Percentiles rank a stretch among this genome's conserved stretches.
These are phyloP conservation scores for Zygoascus hellenicus DNA, from an alignment of 1,139 yeast species.

Conservation along the genomic window DNA sequence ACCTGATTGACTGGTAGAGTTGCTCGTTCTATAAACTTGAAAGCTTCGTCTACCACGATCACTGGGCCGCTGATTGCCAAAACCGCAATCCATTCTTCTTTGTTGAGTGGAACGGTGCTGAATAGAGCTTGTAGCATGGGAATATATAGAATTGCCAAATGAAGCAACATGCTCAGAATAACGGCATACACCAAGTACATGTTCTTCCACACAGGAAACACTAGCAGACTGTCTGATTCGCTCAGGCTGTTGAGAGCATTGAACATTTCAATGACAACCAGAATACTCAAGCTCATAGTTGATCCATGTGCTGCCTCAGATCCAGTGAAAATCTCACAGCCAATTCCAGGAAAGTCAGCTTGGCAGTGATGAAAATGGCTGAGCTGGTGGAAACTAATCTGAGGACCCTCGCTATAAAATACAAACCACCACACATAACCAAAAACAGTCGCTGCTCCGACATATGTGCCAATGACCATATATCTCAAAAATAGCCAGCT, in stretches of 20 bases:
- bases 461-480: slow-evolving; percentile 37
- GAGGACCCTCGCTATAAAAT: slow-evolving; percentile 34
- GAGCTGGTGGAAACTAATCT: slow-evolving; percentile 31
- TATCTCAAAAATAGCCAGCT: slow-evolving; percentile 37
- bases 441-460: slow-evolving; percentile 39
- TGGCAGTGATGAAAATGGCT: slow-evolving; percentile 37
- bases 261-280: slow-evolving; percentile 40
- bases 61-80: slow-evolving; percentile 35
- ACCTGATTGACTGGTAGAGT: neutral
- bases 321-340: slow-evolving; percentile 33
- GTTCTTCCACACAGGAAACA: slow-evolving; percentile 38
- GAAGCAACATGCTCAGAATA: slow-evolving; percentile 33
- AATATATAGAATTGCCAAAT: slow-evolving; percentile 32
- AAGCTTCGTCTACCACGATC: slow-evolving; percentile 35
- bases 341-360: slow-evolving; percentile 31
- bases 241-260: slow-evolving; percentile 39
- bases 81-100: slow-evolving; percentile 37
- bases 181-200: slow-evolving; percentile 36
- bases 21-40: slow-evolving; percentile 33
- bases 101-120: slow-evolving; percentile 33
- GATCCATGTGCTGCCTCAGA: slow-evolving; percentile 31
- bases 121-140: slow-evolving; percentile 34
- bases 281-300: slow-evolving; percentile 37
- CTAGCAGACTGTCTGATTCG: slow-evolving; percentile 36
- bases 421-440: slow-evolving; percentile 41